These are phyloP conservation scores for Phytophthora pistaciae DNA, from an alignment of 352 stramenopile species.

Conservation along the genomic window DNA sequence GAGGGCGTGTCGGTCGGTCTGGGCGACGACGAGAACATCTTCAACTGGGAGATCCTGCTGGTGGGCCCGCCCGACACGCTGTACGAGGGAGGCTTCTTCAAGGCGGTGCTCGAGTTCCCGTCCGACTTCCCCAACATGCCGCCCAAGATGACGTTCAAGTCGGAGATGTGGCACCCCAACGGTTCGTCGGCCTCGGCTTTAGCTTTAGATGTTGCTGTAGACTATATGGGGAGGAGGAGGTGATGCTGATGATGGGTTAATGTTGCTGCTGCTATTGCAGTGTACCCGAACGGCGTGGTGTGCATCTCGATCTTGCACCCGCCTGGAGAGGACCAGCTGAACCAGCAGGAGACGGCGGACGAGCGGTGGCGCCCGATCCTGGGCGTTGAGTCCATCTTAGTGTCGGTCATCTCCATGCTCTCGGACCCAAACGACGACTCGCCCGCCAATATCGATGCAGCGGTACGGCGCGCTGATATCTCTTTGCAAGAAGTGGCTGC, in stretches of 20 bases:
- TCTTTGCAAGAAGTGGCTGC: not conserved
- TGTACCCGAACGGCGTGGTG: constrained; percentile 98
- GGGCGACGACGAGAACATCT: constrained; percentile 98
- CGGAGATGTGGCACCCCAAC: constrained; percentile 99
- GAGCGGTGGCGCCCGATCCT: constrained; percentile 99
- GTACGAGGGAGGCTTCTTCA: constrained; percentile 99
- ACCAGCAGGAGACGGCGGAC: constrained; percentile 98
- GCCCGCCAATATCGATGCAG: constrained; percentile 99
- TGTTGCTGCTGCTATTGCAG: constrained; percentile 45
- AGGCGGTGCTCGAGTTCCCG: constrained; percentile 97
- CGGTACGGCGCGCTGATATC: constrained; percentile 68
- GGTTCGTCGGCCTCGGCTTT: constrained; percentile 49
- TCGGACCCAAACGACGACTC: constrained; percentile 99
- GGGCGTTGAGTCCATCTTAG: constrained; percentile 95
- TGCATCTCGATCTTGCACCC: constrained; percentile 99
- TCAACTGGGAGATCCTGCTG: constrained; percentile 99
- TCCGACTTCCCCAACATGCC: constrained; percentile 99
- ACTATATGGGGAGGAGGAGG: not conserved
- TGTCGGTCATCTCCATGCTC: constrained; percentile 99
- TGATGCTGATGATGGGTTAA: not conserved
- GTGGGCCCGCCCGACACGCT: constrained; percentile 95
- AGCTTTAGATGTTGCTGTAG: not conserved
- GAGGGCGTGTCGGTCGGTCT: constrained; percentile 98
- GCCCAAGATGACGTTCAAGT: constrained; percentile 98
- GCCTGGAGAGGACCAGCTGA: constrained; percentile 98